Conservation (phyloP, 352 stramenopile genomes). For the Thalassiosira mediterranea region DNA sequence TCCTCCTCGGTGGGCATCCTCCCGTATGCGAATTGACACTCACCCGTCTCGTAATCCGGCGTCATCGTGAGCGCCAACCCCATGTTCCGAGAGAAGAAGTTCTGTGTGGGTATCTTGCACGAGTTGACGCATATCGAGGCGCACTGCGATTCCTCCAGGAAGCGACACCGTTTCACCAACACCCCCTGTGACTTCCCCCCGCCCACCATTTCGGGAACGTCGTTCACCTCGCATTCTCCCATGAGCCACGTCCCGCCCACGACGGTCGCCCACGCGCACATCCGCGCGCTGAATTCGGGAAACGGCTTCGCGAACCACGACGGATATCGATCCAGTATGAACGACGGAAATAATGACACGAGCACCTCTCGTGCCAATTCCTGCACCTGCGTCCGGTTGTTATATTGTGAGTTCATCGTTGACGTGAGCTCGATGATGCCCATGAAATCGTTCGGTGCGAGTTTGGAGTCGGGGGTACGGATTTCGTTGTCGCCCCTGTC, state of each 20-base stretch:
- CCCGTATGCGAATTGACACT: constrained; percentile 86
- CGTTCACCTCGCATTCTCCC: constrained; percentile 82
- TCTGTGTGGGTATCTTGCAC: constrained; percentile 87
- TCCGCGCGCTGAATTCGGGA: constrained; percentile 73
- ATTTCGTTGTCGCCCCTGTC: constrained; percentile 22
- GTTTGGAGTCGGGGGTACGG: constrained; percentile 47
- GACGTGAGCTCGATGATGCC: constrained; percentile 72
- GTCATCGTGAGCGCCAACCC: constrained; percentile 86
- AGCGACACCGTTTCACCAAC: constrained; percentile 85
- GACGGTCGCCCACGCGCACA: constrained; percentile 82
- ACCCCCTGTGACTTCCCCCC: constrained; percentile 73
- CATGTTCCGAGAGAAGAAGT: constrained; percentile 88
- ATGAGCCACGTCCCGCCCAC: constrained; percentile 81
- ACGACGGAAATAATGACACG: constrained; percentile 71
- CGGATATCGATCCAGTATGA: constrained; percentile 71
- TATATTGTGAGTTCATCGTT: constrained; percentile 70
- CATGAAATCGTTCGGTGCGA: constrained; percentile 59
- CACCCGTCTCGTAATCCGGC: constrained; percentile 87
- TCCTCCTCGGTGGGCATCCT: constrained; percentile 67
- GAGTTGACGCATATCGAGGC: constrained; percentile 87
- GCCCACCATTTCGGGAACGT: constrained; percentile 57
- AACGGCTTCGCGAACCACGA: constrained; percentile 77
- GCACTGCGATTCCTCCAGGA: constrained; percentile 85
- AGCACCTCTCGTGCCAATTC: constrained; percentile 64
- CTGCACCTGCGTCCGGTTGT: constrained; percentile 57